A percentile compares a stretch with the other conserved stretches of the same genome.
Conservation (phyloP, 768 basidiomycete genomes). For the Lepiota venenata region DNA sequence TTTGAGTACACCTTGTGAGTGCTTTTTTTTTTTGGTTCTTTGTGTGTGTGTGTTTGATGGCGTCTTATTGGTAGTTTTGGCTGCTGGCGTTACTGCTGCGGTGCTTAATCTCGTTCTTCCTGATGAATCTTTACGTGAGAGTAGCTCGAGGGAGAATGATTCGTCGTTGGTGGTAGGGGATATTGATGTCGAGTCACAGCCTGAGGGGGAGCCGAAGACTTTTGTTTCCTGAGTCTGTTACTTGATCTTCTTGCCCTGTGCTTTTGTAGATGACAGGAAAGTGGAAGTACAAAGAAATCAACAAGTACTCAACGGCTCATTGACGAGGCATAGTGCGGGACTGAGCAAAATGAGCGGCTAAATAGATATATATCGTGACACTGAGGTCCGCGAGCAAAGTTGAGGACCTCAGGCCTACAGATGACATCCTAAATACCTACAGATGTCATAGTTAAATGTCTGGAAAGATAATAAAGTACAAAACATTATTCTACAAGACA, state of each 20-base stretch:
- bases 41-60: not conserved
- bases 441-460: no score
- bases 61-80: conserved; percentile 40
- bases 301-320: no score
- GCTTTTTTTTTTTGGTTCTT: conserved; percentile 3
- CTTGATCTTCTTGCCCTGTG: not conserved
- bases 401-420: no score
- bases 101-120: conserved; percentile 59
- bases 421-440: no score
- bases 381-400: no score
- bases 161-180: not conserved
- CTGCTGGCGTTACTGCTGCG: conserved; percentile 54
- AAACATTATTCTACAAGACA: no score
- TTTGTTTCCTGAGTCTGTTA: not conserved
- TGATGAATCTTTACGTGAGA: not conserved
- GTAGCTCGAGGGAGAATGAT: conserved; percentile 20
- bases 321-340: no score
- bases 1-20: conserved; percentile 77
- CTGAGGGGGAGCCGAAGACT: not conserved
- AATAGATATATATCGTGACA: no score
- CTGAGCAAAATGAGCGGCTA: no score
- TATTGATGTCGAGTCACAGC: conserved; percentile 1
- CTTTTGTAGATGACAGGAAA: no score
- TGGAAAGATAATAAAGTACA: no score
- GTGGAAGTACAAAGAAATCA: no score